Evolutionary conservation across 176 grass and related monocot species (phyloP).

Genomic region (Melocanna baccifera): DNA sequence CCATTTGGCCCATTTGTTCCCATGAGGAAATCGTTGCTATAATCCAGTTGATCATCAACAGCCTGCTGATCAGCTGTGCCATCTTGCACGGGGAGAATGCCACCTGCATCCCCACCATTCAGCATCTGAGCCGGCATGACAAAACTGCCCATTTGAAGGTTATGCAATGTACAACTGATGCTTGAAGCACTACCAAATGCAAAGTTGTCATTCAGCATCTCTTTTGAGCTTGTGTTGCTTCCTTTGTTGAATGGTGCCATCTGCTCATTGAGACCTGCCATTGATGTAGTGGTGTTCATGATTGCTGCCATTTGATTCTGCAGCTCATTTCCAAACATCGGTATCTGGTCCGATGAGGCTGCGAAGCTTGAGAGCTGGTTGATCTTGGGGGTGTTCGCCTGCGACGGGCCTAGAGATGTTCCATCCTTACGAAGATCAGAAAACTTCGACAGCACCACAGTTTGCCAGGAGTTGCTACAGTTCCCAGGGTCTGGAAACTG

Average conservation of each 20-base stretch:
- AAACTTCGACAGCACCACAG: background rate
- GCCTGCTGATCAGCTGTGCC: background rate
- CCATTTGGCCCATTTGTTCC: background rate
- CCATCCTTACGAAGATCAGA: background rate
- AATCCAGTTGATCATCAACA: background rate
- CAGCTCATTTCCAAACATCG: background rate
- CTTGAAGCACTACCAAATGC: background rate
- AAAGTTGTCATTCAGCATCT: background rate
- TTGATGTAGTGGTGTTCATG: background rate
- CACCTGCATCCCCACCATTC: background rate
- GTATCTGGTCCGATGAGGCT: background rate
- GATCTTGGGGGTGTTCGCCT: background rate
- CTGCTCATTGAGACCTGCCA: background rate
- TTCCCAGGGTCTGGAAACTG: background rate
- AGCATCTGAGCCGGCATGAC: background rate
- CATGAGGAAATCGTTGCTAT: background rate
- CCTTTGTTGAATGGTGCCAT: constrained; percentile 2
- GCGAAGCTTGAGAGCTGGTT: background rate
- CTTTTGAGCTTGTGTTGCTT: background rate
- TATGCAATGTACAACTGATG: constrained; percentile 4
- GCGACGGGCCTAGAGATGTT: background rate
- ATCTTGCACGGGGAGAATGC: background rate
- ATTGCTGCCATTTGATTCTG: constrained; percentile 1
- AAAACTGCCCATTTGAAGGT: background rate
- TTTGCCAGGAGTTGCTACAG: background rate